Evolutionary conservation across 371 early-diverging fungal genomes (phyloP), one percentile per base, ranked within the genome.

Genomic region (Mucor mucedo): DNA sequence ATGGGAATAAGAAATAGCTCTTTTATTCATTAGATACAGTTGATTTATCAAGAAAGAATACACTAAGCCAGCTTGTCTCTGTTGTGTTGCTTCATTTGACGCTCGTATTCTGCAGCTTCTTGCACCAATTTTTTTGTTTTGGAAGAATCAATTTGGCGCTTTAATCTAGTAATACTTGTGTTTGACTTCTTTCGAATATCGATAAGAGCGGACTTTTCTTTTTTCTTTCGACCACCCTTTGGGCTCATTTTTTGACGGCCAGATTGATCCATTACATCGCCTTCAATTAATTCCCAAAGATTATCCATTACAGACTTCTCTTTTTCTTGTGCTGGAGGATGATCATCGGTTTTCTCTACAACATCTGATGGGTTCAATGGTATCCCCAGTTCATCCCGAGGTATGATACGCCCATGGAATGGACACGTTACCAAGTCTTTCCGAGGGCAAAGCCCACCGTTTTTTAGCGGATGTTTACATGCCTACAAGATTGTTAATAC

Each of bases 361-460:
- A 9, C 38, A 0, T 35, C 55, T 52, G 52, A 4, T 29, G 52
- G 64, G 59, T 67, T 63, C 8, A 62, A 62, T 50, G 67, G 69
- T 30, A 58, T 66, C 11, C 89, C 89, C 5, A 71, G 38, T 32
- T 87, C 89, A 48, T 90, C 89, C 5, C 92, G 78, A 0, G 89
- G 86, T 13, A 92, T 79, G 14, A 90, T 80, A 11, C 58, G 69
- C 0, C 92, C 92, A 70, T 92, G 92, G 44, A 88, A 87, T 2
- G 92, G 92, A 62, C 92, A 92, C 10, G 79, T 84, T 0, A 86
- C 77, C 38, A 89, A 65, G 63, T 92, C 92, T 30, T 84, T 82
- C 33, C 92, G 73, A 21, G 85, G 84, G 55, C 92, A 92, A 30
- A 92, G 73, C 14, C 78, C 74, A 13, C 92, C 91, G 64, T 83